These are phyloP conservation scores for Debaryomyces nepalensis DNA, from an alignment of 1,139 yeast species.

Conservation along the genomic window DNA sequence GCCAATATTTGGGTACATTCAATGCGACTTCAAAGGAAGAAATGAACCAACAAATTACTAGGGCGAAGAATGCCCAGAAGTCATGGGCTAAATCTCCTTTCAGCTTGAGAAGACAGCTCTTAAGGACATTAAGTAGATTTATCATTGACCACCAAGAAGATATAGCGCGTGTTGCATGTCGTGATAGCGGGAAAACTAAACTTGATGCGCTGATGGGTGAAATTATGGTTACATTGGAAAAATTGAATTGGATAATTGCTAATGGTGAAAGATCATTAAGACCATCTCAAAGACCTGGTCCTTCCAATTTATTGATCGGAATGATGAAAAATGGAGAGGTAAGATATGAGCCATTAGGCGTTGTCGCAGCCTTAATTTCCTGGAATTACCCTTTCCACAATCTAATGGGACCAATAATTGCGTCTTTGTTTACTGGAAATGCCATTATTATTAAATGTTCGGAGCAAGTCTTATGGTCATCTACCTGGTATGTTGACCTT, in stretches of 20 bases:
- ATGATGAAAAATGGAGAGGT: slow-evolving; percentile 91
- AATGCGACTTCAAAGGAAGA: slow-evolving; percentile 65
- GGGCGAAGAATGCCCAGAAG: slow-evolving; percentile 62
- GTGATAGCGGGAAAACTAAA: slow-evolving; percentile 96
- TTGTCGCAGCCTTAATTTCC: slow-evolving; percentile 87
- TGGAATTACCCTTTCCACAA: slow-evolving; percentile 98
- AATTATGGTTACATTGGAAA: slow-evolving; percentile 89
- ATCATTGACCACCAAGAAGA: slow-evolving; percentile 82
- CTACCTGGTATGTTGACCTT: slow-evolving; percentile 71
- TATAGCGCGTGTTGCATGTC: slow-evolving; percentile 88
- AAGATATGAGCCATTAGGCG: slow-evolving; percentile 88
- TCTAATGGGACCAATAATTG: slow-evolving; percentile 87
- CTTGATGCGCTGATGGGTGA: slow-evolving; percentile 97
- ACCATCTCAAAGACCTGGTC: slow-evolving; percentile 83
- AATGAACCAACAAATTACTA: slow-evolving; percentile 64
- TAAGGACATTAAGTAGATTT: slow-evolving; percentile 71
- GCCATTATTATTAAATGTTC: slow-evolving; percentile 91
- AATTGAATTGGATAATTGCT: slow-evolving; percentile 83
- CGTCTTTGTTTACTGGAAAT: slow-evolving; percentile 88
- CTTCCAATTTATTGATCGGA: slow-evolving; percentile 69
- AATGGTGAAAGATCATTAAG: slow-evolving; percentile 76
- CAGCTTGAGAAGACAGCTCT: slow-evolving; percentile 67
- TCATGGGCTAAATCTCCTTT: slow-evolving; percentile 62
- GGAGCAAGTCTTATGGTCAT: slow-evolving; percentile 95
- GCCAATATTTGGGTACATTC: slow-evolving; percentile 79